Conservation (phyloP, 306 rosid species). For the Dryas drummondii region DNA sequence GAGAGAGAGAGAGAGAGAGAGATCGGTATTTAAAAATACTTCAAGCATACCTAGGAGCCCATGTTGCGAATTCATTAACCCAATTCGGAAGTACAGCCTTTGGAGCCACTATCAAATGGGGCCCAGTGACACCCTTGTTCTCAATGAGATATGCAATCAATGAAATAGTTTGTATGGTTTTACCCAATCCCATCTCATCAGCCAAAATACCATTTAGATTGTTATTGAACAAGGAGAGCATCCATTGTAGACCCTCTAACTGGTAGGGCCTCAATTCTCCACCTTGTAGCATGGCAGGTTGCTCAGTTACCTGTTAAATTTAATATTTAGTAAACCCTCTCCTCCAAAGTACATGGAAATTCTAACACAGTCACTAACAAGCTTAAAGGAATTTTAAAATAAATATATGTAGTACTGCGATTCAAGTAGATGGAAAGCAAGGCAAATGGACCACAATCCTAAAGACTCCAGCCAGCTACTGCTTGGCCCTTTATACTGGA, state of each 20-base stretch:
- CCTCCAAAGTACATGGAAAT: constrained; percentile 20
- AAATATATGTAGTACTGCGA: neutral
- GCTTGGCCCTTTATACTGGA: neutral
- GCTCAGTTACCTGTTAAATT: constrained; percentile 78
- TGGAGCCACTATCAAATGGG: constrained; percentile 97
- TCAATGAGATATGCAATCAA: constrained; percentile 84
- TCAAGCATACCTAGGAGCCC: constrained; percentile 86
- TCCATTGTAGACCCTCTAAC: constrained; percentile 98
- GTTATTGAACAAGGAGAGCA: constrained; percentile 96
- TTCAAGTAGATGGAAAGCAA: neutral
- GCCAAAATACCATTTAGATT: constrained; percentile 96
- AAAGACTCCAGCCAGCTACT: constrained; percentile 9
- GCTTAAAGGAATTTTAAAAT: neutral
- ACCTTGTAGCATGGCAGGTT: constrained; percentile 90
- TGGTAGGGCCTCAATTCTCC: constrained; percentile 95
- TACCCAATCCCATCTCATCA: constrained; percentile 99
- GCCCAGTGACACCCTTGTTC: constrained; percentile 86
- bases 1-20: constrained; percentile 12
- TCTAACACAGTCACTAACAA: neutral
- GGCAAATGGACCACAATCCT: neutral
- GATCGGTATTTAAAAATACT: constrained; percentile 2
- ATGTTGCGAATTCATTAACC: constrained; percentile 80
- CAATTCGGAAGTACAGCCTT: constrained; percentile 99
- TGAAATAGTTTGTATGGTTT: constrained; percentile 95
- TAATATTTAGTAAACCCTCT: constrained; percentile 22